phyloP scores from a whole-genome alignment of 2,329 filamentous ascomycete species.

The Arthrobotrys conoides region DNA sequence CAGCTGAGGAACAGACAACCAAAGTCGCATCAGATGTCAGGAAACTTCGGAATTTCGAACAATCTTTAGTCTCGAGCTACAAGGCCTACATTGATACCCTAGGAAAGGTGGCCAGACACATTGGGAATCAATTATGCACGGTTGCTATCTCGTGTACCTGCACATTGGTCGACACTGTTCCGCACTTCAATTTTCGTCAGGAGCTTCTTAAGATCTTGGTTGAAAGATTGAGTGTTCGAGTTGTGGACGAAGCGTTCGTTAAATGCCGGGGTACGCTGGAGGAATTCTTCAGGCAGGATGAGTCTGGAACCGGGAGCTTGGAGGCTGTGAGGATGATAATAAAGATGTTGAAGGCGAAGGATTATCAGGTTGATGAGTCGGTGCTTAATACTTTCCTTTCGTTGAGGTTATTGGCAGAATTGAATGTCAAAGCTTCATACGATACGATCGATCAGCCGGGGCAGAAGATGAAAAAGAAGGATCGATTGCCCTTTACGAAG shows the following conservation, averaged over 20 bases:
- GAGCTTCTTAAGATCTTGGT: slow-evolving; percentile 91
- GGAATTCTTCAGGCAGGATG: slow-evolving; percentile 85
- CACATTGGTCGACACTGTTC: slow-evolving; percentile 82
- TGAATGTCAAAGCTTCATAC: slow-evolving; percentile 84
- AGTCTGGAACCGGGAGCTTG: slow-evolving; percentile 88
- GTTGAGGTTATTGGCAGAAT: slow-evolving; percentile 88
- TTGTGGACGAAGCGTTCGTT: slow-evolving; percentile 79
- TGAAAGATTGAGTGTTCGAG: slow-evolving; percentile 81
- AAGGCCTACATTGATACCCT: slow-evolving; percentile 86
- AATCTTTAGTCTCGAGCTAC: slow-evolving; percentile 86
- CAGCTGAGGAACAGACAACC: slow-evolving; percentile 79
- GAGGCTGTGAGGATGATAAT: slow-evolving; percentile 87
- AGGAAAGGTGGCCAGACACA: slow-evolving; percentile 74
- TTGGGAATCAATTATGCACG: slow-evolving; percentile 42
- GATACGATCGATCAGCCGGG: slow-evolving; percentile 77
- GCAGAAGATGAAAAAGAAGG: slow-evolving; percentile 68
- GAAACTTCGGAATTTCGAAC: slow-evolving; percentile 85
- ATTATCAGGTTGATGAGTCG: slow-evolving; percentile 85
- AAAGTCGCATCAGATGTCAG: slow-evolving; percentile 94
- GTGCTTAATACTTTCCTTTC: slow-evolving; percentile 91
- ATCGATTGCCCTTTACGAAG: slow-evolving; percentile 75
- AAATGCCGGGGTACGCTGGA: slow-evolving; percentile 85
- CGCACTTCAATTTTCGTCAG: slow-evolving; percentile 96
- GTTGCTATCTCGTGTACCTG: slow-evolving; percentile 90
- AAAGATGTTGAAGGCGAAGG: slow-evolving; percentile 93